Evolutionary conservation across 1,139 yeast genomes (phyloP), one percentile per base, ranked within the genome.

Genomic region (Arxiozyma slooffiae): DNA sequence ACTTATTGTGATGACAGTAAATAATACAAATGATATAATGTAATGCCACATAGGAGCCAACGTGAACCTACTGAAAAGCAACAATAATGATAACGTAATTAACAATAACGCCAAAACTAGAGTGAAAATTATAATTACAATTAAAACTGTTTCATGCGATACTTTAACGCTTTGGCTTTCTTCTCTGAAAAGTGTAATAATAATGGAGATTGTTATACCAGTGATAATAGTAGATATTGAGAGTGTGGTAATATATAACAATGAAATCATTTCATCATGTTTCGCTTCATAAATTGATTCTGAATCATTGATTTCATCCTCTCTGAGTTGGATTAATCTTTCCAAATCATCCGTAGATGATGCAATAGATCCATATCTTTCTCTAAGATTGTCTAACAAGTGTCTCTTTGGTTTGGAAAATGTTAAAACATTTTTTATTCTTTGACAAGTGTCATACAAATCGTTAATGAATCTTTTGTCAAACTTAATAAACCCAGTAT

Each of bases 221-320:
- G 77, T 69, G n/a, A 74, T 69, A 4, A 78, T 59, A 16, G 74
- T 70, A 4, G 81, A 67, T 4, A 75, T 55, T 16, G 75, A 60
- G 44, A 76, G 59, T 17, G 74, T 62, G 1, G 73, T 60, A 41
- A 76, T 56, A 56, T 78, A 78, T 41, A 78, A 59, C 50, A 76
- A 71, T 1, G 79, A 68, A 16, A 78, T 56, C 5, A 77, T 75
- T 38, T 68, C 67, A 57, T 77, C 80, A 50, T 78, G 76, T 48
- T 71, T 70, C 50, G 44, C 49, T 48, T 57, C 62, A 48, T 57
- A 58, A 47, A 56, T 41, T n/a, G 62, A 53, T 16, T 58, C 63
- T 8, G 60, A 51, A 7, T 58, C 58, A 24, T 57, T 55, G 17
- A 55, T 49, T 26, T 57, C 60, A 30, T 53, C 50, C 17, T 53